These are phyloP conservation scores for Waltergamsia citrina DNA, from an alignment of 2,329 filamentous ascomycete species.

Conservation along the genomic window DNA sequence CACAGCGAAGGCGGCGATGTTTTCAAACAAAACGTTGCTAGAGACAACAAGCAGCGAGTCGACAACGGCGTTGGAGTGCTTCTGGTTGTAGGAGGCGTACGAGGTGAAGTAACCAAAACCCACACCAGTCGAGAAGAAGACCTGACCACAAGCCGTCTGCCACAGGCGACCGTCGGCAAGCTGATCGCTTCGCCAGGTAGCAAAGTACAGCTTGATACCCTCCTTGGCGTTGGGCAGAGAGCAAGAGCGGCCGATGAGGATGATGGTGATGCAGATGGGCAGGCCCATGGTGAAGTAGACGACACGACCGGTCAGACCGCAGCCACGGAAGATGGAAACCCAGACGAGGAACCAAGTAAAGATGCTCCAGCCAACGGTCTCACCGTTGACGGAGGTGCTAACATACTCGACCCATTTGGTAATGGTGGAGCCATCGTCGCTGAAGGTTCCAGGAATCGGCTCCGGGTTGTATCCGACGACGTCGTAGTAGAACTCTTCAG, in stretches of 20 bases:
- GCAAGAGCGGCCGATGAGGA: constrained; percentile 42
- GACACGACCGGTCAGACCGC: constrained; percentile 46
- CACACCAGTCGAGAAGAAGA: constrained; percentile 36
- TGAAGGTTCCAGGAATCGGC: constrained; percentile 27
- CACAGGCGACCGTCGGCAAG: constrained; percentile 41
- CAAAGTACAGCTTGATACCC: constrained; percentile 38
- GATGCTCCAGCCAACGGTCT: constrained; percentile 47
- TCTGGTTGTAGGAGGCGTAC: constrained; percentile 45
- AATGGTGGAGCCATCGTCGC: constrained; percentile 25
- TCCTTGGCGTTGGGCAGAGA: constrained; percentile 44
- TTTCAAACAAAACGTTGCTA: constrained; percentile 42
- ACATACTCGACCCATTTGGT: constrained; percentile 35
- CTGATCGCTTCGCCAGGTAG: constrained; percentile 36
- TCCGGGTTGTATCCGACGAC: constrained; percentile 38
- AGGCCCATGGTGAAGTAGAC: constrained; percentile 55
- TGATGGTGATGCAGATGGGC: constrained; percentile 45
- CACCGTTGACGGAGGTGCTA: constrained; percentile 35
- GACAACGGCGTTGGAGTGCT: constrained; percentile 41
- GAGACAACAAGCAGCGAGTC: constrained; percentile 43
- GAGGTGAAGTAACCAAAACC: constrained; percentile 46
- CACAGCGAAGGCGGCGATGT: constrained; percentile 26
- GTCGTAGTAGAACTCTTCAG: constrained; percentile 40
- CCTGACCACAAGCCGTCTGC: constrained; percentile 51
- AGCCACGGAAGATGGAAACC: constrained; percentile 49
- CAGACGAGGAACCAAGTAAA: constrained; percentile 53